These are phyloP conservation scores for Chlamydomonas incerta DNA, from an alignment of 139 green algal species.

Conservation along the genomic window DNA sequence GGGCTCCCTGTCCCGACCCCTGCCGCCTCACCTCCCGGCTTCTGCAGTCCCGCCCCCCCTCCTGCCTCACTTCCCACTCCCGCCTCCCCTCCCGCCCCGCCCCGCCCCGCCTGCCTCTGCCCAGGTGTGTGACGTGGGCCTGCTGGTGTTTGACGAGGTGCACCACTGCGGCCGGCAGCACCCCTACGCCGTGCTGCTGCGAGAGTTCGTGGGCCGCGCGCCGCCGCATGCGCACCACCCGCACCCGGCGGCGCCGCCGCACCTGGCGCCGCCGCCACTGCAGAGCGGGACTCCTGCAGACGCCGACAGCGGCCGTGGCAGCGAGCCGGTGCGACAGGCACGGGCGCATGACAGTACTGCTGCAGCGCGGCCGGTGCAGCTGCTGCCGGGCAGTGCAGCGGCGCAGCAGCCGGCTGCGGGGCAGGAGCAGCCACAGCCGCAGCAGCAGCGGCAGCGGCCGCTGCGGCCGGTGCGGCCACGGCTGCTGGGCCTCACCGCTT, in stretches of 20 bases:
- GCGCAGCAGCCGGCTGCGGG: not conserved
- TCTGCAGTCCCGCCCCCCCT: too few species aligned
- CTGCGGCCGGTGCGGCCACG: not conserved
- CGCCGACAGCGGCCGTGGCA: too few species aligned
- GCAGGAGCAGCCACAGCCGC: not conserved
- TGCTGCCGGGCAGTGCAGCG: too few species aligned
- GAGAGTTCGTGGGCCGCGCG: constrained; percentile 24
- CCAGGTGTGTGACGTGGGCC: constrained; percentile 36
- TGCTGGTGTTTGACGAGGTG: constrained; percentile 43
- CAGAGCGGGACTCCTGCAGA: too few species aligned
- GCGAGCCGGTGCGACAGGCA: too few species aligned
- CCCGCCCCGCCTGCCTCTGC: not conserved
- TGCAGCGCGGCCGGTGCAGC: too few species aligned
- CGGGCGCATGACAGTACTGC: too few species aligned
- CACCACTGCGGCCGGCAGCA: constrained; percentile 40
- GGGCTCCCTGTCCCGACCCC: not conserved
- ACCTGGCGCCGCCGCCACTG: too few species aligned
- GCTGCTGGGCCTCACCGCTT: constrained; percentile 42
- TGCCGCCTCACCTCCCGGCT: too few species aligned
- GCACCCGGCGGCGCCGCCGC: too few species aligned
- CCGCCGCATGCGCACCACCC: too few species aligned
- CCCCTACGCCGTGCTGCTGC: constrained; percentile 42
- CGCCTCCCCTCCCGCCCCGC: not conserved
- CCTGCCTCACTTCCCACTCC: not conserved
- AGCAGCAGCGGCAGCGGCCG: not conserved